Evolutionary conservation across 2,329 filamentous ascomycete species (phyloP).

Genomic region (Herpotrichia juniperi): DNA sequence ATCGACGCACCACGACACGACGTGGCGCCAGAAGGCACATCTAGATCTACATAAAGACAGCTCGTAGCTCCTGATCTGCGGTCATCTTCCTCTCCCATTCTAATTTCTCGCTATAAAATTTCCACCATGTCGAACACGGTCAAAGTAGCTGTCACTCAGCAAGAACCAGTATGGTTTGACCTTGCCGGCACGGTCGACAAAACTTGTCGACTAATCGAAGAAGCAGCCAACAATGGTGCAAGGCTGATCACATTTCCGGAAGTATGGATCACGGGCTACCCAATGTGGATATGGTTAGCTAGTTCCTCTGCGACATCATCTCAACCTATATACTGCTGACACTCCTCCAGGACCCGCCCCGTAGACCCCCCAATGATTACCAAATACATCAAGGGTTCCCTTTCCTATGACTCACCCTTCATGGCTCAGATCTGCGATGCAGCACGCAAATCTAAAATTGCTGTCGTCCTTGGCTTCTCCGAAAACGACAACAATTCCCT

Average conservation of each 20-base stretch:
- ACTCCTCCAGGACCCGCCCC: constrained; percentile 43
- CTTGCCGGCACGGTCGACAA: constrained; percentile 61
- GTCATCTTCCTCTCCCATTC: too few species aligned
- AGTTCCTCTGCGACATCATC: background rate
- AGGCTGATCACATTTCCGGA: constrained; percentile 60
- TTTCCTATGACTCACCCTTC: constrained; percentile 48
- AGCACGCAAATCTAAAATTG: constrained; percentile 40
- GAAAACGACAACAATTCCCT: constrained; percentile 47
- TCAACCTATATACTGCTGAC: background rate
- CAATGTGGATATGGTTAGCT: constrained; percentile 53
- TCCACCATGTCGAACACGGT: constrained; percentile 7
- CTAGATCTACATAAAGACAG: too few species aligned
- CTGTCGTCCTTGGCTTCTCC: constrained; percentile 48
- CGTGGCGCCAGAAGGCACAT: too few species aligned
- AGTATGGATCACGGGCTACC: constrained; percentile 54
- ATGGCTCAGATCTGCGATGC: constrained; percentile 50
- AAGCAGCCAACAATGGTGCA: constrained; percentile 60
- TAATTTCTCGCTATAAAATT: background rate
- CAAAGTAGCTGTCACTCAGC: constrained; percentile 59
- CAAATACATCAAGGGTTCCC: constrained; percentile 53
- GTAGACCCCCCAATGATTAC: constrained; percentile 48
- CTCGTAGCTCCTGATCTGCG: too few species aligned
- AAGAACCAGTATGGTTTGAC: constrained; percentile 67
- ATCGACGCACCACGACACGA: too few species aligned
- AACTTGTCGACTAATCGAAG: constrained; percentile 62